Base-by-base conservation (phyloP, 495 filamentous ascomycete genomes). In the Venustampulla echinocandica region DNA sequence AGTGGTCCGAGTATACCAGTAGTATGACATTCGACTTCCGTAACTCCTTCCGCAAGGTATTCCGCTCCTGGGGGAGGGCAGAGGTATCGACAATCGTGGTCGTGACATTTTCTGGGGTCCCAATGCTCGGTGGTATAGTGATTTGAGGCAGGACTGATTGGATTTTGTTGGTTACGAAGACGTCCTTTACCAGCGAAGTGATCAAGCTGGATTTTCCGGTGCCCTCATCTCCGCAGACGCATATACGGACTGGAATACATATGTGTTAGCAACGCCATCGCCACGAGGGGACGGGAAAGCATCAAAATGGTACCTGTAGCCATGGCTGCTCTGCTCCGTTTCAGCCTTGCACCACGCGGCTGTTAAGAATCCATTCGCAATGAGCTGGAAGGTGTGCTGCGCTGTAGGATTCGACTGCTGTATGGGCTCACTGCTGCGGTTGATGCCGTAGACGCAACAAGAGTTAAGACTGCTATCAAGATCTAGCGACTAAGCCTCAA, bases 71-170 rank as follows among this genome's bases (percentile, higher is more conserved):
- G 0, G 93, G 92, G 2, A 94, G 78, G 14, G 92, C 88, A 17
- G 90, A 97, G 28, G 93, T 97, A 65, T 98, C 92, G 61, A 97
- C 87, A 56, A 98, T 88, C 36, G 85, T 93, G 10, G 88, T 96
- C 17, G 85, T 92, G 55, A 97, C 85, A 79, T 93, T 93, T 59
- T 95, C 88, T 13, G 87, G 88, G 3, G 87, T 92, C 50, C 85
- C 87, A 49, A 87, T 81, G 50, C 74, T 86, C 7, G 89, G 88
- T 35, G 89, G 89, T 22, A 98, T 85, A 9, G 87, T 96, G 47
- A 97, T 89, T 57, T 88, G 86, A 22, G 93, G 92, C 2, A 98
- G 81, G 44, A 95, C 82, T 10, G 89, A 79, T 64, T 95, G 89
- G 53, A 98, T 94, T 70, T 90, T 95, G 67, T 82, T 82, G 25